Evolutionary conservation across 768 basidiomycete genomes (phyloP), one percentile per base, ranked within the genome.

Genomic region (Kwoniella dejecticola): DNA sequence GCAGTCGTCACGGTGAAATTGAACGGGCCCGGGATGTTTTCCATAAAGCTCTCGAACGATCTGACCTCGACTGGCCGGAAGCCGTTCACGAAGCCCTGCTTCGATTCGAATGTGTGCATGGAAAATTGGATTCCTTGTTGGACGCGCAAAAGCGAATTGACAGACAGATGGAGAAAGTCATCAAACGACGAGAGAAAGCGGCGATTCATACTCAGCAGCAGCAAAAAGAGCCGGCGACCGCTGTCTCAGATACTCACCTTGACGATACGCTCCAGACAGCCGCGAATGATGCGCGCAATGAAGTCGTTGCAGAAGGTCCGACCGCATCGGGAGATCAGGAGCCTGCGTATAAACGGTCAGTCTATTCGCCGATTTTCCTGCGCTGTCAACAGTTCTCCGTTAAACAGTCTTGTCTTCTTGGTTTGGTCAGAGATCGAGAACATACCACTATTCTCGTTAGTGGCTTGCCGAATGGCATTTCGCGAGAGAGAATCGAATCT

Each of bases 391-490:
- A n/a, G n/a, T n/a, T n/a, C n/a, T n/a, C n/a, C n/a, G n/a, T n/a
- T n/a, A n/a, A n/a, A n/a, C n/a, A n/a, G n/a, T n/a, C n/a, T n/a
- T n/a, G n/a, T n/a, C n/a, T n/a, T n/a, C n/a, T n/a, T n/a, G n/a
- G n/a, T n/a, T n/a, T n/a, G n/a, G n/a, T 17, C 52, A 94, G 95
- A 66, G 96, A 99, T 80, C 91, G 96, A 46, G 96, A 99, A 81
- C 90, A 97, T 69, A 86, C 87, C 27, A 95, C 92, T 0, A 88
- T 98, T 3, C 90, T 98, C 60, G 88, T 96, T 13, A 84, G 87
- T 2, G 86, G 89, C 45, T 79, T 96, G 10, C 85, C 86, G 0
- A 44, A 77, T 17, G 82, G 80, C 11, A 82, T 83, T 10, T 82
- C 82, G 0, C 88, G 91, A 55, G 84, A 84, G 4, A 88, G 89